Percentiles rank a stretch among this genome's conserved stretches.
These are phyloP conservation scores for Mytilinidion resinicola DNA, from an alignment of 495 filamentous ascomycete genomes.

Conservation along the genomic window DNA sequence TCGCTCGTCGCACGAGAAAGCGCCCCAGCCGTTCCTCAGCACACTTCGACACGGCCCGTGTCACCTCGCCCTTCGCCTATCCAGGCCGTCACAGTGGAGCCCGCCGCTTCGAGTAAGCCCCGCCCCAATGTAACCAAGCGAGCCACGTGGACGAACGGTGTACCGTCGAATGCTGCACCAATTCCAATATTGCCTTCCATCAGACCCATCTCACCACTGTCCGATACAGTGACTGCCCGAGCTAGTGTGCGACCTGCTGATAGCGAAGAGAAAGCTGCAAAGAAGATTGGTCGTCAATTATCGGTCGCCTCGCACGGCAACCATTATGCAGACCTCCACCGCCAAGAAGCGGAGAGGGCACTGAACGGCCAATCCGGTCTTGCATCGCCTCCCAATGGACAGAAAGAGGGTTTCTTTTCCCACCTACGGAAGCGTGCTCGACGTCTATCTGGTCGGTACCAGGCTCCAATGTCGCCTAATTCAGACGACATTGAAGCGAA, in stretches of 20 bases:
- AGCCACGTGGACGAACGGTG: constrained; percentile 77
- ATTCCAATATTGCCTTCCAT: constrained; percentile 98
- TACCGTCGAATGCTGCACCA: constrained; percentile 71
- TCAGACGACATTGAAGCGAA: constrained; percentile 86
- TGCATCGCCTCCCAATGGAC: constrained; percentile 57
- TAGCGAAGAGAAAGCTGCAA: constrained; percentile 62
- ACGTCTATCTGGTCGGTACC: constrained; percentile 83
- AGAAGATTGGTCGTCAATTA: constrained; percentile 93
- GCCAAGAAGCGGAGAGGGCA: constrained; percentile 85
- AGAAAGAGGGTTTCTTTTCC: constrained; percentile 95
- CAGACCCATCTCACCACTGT: constrained; percentile 86
- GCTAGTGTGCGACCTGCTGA: constrained; percentile 51
- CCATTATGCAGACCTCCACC: constrained; percentile 78
- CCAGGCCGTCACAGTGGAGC: constrained; percentile 46
- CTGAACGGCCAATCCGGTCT: constrained; percentile 73
- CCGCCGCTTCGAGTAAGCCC: constrained; percentile 43
- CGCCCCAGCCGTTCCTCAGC: constrained; percentile 48
- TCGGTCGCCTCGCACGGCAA: constrained; percentile 93
- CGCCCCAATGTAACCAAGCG: constrained; percentile 63
- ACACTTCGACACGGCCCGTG: constrained; percentile 27
- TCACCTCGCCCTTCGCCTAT: constrained; percentile 53
- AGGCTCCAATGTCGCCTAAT: constrained; percentile 63
- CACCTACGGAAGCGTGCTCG: constrained; percentile 92
- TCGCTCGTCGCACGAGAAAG: constrained; percentile 73
- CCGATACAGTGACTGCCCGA: constrained; percentile 86